Evolutionary conservation across 2,329 filamentous ascomycete species (phyloP).

Genomic region (Fusarium proliferatum): DNA sequence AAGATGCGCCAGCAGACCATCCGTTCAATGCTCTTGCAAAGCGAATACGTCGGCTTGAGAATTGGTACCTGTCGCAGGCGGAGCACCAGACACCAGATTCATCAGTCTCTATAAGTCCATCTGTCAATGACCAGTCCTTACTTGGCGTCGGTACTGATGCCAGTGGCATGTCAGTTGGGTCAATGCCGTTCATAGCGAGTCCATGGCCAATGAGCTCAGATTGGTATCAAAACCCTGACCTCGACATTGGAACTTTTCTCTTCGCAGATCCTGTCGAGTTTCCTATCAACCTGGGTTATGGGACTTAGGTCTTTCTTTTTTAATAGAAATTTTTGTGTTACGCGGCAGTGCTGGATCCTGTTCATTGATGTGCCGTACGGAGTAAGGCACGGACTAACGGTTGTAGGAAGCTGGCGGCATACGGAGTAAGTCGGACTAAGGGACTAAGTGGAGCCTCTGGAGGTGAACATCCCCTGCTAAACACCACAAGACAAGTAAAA

Average conservation of each 20-base stretch:
- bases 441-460: not conserved
- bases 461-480: not conserved
- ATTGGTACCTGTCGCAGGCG: conserved; percentile 28
- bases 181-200: not conserved
- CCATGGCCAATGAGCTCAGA: conserved; percentile 4
- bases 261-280: conserved; percentile 34
- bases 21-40: conserved; percentile 39
- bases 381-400: conserved; percentile 7
- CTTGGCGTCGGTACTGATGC: not conserved
- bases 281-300: not conserved
- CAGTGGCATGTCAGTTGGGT: not conserved
- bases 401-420: not conserved
- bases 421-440: conserved; percentile 2
- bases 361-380: not conserved
- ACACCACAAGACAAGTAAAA: not conserved
- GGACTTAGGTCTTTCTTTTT: not conserved
- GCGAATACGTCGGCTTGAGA: conserved; percentile 28
- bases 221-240: conserved; percentile 13
- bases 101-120: not conserved
- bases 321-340: not conserved
- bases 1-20: conserved; percentile 11
- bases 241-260: conserved; percentile 27
- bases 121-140: not conserved
- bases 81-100: not conserved
- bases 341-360: too few species aligned